Conservation (phyloP, 2,329 filamentous ascomycete genomes). For the Thelonectria olida region DNA sequence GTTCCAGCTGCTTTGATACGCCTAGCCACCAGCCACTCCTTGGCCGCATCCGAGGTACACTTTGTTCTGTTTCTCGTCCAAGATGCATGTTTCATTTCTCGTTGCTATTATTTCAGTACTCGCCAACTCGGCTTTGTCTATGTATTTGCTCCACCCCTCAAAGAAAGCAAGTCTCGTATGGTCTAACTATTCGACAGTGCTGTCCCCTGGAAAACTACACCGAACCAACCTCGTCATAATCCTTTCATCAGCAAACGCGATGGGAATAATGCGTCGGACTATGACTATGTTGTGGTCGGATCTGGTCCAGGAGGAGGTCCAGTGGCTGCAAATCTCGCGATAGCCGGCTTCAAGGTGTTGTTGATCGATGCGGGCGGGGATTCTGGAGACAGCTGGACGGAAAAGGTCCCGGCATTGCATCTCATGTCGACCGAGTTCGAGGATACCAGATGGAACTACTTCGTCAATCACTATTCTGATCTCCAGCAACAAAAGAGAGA, state of each 20-base stretch:
- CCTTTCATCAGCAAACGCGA: slow-evolving; percentile 11
- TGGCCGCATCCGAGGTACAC: background rate
- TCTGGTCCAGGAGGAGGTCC: slow-evolving; percentile 66
- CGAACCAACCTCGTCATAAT: background rate
- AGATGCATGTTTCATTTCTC: slow-evolving; percentile 28
- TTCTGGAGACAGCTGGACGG: slow-evolving; percentile 48
- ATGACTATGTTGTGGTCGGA: slow-evolving; percentile 69
- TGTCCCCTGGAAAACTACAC: background rate
- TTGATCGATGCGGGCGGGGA: slow-evolving; percentile 68
- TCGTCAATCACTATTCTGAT: slow-evolving; percentile 67
- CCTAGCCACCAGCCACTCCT: background rate
- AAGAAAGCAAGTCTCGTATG: background rate
- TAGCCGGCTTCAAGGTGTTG: slow-evolving; percentile 65
- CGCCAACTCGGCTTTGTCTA: slow-evolving; percentile 19
- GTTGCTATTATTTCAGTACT: slow-evolving; percentile 25
- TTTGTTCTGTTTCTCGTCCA: background rate
- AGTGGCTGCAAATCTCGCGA: slow-evolving; percentile 63
- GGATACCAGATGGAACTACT: slow-evolving; percentile 64
- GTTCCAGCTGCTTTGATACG: background rate
- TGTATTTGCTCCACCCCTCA: background rate
- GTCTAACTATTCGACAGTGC: background rate
- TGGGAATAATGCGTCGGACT: slow-evolving; percentile 35
- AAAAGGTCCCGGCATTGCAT: slow-evolving; percentile 41
- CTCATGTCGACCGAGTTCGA: slow-evolving; percentile 40
- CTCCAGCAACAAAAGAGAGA: slow-evolving; percentile 53